Conservation (phyloP, 2,329 filamentous ascomycete genomes). For the Phialocephala sp. region DNA sequence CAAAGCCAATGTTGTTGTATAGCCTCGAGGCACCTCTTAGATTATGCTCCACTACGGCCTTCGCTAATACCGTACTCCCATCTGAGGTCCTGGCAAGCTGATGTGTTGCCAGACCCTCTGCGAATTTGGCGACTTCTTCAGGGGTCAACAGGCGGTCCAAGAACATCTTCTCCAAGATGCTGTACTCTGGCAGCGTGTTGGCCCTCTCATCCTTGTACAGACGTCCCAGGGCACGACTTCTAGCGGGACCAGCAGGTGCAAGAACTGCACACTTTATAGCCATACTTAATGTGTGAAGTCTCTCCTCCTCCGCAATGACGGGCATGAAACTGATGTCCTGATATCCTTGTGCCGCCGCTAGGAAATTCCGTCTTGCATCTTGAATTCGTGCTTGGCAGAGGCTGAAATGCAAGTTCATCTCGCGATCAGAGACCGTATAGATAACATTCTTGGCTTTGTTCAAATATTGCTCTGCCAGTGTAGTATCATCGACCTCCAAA, state of each 20-base stretch:
- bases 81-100: slow-evolving; percentile 90
- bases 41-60: slow-evolving; percentile 96
- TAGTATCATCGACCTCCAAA: slow-evolving; percentile 91
- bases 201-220: slow-evolving; percentile 94
- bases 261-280: slow-evolving; percentile 92
- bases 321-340: slow-evolving; percentile 82
- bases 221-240: slow-evolving; percentile 78
- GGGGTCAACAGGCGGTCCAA: slow-evolving; percentile 82
- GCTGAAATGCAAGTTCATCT: slow-evolving; percentile 82
- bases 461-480: slow-evolving; percentile 81
- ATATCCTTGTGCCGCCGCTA: slow-evolving; percentile 87
- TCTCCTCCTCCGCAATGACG: slow-evolving; percentile 84
- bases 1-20: slow-evolving; percentile 78
- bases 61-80: slow-evolving; percentile 89
- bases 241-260: slow-evolving; percentile 85
- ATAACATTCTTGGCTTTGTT: slow-evolving; percentile 97
- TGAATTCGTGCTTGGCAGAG: slow-evolving; percentile 92
- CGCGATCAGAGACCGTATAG: slow-evolving; percentile 74
- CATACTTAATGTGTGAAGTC: slow-evolving; percentile 81
- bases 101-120: slow-evolving; percentile 79
- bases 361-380: slow-evolving; percentile 87
- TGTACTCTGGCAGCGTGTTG: slow-evolving; percentile 75
- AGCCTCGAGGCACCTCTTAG: slow-evolving; percentile 82
- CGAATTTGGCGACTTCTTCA: slow-evolving; percentile 86
- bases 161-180: slow-evolving; percentile 97